phyloP scores from a whole-genome alignment of 192 early-diverging fungal species.

The Chytriomyces hyalinus region DNA sequence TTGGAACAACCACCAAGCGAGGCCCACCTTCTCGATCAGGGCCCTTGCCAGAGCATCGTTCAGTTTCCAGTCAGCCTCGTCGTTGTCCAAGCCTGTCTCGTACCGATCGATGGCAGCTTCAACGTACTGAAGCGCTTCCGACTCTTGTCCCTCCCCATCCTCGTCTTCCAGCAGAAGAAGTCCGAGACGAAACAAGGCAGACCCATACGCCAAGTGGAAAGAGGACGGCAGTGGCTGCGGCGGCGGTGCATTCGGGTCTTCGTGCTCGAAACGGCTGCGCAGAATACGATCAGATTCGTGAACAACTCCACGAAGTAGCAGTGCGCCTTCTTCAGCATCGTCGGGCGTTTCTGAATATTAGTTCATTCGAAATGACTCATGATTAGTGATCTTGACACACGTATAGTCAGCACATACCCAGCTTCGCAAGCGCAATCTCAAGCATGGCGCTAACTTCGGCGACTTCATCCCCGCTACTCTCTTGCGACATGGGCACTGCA shows the following conservation, averaged over 20 bases:
- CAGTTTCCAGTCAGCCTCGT: constrained; percentile 21
- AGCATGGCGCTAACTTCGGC: constrained; percentile 19
- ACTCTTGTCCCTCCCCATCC: constrained; percentile 17
- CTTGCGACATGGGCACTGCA: constrained; percentile 5
- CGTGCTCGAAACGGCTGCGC: constrained; percentile 14
- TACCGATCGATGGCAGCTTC: constrained; percentile 35
- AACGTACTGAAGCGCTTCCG: constrained; percentile 20
- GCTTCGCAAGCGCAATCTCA: constrained; percentile 22
- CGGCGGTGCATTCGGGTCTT: constrained; percentile 11
- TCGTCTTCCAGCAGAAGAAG: constrained; percentile 30
- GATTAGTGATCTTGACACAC: neutral
- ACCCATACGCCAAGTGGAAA: constrained; percentile 43
- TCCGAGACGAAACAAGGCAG: constrained; percentile 37
- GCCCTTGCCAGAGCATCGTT: constrained; percentile 17
- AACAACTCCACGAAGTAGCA: constrained; percentile 40
- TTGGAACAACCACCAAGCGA: neutral
- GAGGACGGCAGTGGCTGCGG: constrained; percentile 22
- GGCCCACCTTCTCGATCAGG: constrained; percentile 16
- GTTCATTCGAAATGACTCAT: neutral
- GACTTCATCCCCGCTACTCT: constrained; percentile 16
- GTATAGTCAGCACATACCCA: neutral
- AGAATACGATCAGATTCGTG: constrained; percentile 47
- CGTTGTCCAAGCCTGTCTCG: constrained; percentile 31
- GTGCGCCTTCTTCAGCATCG: constrained; percentile 38
- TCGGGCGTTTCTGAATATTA: constrained; percentile 8